phyloP scores from a whole-genome alignment of 1,284 basidiomycete species.

The Moesziomyces antarcticus region DNA sequence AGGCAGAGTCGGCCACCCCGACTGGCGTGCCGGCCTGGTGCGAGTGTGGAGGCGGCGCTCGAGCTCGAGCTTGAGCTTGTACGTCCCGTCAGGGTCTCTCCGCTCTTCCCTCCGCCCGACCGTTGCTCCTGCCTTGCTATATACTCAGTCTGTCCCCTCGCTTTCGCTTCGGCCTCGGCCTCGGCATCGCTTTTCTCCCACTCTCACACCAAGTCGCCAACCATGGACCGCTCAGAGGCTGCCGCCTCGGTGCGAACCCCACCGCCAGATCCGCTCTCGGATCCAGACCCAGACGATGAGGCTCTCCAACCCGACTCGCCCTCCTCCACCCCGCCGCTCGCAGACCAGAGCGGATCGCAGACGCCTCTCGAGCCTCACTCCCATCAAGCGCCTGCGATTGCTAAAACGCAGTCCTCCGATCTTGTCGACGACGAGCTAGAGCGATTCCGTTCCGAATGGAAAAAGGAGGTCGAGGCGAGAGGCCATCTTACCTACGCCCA shows the following conservation, averaged over 20 bases:
- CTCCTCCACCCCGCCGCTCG: constrained; percentile 24
- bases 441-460: constrained; percentile 50
- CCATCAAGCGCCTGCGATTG: not conserved
- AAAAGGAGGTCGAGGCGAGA: constrained; percentile 41
- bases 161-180: no score
- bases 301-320: constrained; percentile 7
- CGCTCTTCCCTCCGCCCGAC: no score
- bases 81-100: no score
- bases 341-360: constrained; percentile 19
- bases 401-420: not conserved
- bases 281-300: not conserved
- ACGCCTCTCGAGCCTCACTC: constrained; percentile 17
- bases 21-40: no score
- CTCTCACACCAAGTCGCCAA: not conserved
- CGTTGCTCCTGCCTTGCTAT: no score
- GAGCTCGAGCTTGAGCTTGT: no score
- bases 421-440: constrained; percentile 48
- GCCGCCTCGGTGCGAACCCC: constrained; percentile 2
- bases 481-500: constrained; percentile 20
- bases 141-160: no score
- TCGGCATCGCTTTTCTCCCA: no score
- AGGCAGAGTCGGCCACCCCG: no score
- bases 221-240: constrained; percentile 15
- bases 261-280: constrained; percentile 9
- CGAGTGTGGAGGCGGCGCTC: no score